Conservation (phyloP, 345 rosid species). For the Sonneratia caseolaris region DNA sequence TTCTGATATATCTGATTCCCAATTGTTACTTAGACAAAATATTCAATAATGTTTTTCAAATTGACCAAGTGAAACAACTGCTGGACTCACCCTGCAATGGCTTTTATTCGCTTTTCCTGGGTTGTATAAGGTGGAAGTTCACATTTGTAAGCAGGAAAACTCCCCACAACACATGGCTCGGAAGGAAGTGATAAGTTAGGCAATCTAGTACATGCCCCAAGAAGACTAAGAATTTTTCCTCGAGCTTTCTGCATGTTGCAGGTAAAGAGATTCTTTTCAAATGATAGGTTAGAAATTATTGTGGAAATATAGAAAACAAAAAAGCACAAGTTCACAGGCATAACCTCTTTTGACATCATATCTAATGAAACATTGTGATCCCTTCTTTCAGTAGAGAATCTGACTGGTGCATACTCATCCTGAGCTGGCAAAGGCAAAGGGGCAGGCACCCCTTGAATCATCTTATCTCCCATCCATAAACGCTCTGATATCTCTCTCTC, state of each 20-base stretch:
- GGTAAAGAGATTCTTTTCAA: background rate
- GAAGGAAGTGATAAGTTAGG: background rate
- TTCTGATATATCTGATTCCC: constrained; percentile 2
- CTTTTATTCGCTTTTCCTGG: background rate
- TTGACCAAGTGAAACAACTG: background rate
- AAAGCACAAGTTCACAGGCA: background rate
- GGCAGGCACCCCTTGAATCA: background rate
- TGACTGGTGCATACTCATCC: background rate
- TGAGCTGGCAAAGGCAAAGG: background rate
- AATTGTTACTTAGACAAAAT: background rate
- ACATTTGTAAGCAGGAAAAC: background rate
- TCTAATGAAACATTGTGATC: background rate
- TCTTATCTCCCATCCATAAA: background rate
- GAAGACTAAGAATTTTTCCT: background rate
- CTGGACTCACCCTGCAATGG: background rate
- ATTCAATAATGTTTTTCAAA: background rate
- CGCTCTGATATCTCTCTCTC: background rate
- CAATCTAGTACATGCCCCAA: background rate
- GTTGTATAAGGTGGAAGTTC: background rate
- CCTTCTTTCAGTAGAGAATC: background rate
- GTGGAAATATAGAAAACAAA: background rate
- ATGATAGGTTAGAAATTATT: background rate
- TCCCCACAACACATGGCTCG: background rate
- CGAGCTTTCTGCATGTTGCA: background rate
- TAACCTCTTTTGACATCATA: background rate